phyloP scores from a whole-genome alignment of 2,329 filamentous ascomycete species.

The Arachnomyces sp. region DNA sequence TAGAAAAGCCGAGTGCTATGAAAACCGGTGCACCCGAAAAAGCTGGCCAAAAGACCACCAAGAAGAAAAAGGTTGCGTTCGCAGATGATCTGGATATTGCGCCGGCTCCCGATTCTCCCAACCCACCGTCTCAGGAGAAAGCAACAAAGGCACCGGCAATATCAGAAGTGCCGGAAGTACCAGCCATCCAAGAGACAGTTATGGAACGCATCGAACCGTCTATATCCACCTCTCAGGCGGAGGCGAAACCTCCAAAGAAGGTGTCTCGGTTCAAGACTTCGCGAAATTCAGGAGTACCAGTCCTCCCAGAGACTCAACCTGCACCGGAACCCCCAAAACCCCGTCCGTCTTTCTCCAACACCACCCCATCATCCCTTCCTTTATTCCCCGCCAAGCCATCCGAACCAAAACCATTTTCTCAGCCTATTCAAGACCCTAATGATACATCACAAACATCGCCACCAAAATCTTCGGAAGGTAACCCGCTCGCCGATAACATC shows the following conservation, averaged over 20 bases:
- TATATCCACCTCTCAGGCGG: constrained; percentile 8
- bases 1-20: constrained; percentile 20
- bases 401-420: constrained; percentile 32
- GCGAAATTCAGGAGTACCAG: constrained; percentile 16
- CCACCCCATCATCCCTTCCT: constrained; percentile 20
- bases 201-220: constrained; percentile 32
- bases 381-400: constrained; percentile 32
- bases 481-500: constrained; percentile 52
- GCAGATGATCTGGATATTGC: constrained; percentile 67
- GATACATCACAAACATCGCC: constrained; percentile 13
- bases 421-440: constrained; percentile 22
- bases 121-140: constrained; percentile 22
- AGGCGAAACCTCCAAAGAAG: constrained; percentile 23
- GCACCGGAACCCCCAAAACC: constrained; percentile 3
- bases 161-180: constrained; percentile 24
- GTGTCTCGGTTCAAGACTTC: constrained; percentile 38
- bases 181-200: constrained; percentile 35
- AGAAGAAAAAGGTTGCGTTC: constrained; percentile 73
- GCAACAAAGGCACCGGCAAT: constrained; percentile 3
- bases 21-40: constrained; percentile 18
- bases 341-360: constrained; percentile 4
- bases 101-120: constrained; percentile 27
- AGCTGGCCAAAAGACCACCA: constrained; percentile 23
- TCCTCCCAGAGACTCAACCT: constrained; percentile 7
- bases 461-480: constrained; percentile 34